phyloP scores from a whole-genome alignment of 106 monocot genomes.

The Allium sativum region DNA sequence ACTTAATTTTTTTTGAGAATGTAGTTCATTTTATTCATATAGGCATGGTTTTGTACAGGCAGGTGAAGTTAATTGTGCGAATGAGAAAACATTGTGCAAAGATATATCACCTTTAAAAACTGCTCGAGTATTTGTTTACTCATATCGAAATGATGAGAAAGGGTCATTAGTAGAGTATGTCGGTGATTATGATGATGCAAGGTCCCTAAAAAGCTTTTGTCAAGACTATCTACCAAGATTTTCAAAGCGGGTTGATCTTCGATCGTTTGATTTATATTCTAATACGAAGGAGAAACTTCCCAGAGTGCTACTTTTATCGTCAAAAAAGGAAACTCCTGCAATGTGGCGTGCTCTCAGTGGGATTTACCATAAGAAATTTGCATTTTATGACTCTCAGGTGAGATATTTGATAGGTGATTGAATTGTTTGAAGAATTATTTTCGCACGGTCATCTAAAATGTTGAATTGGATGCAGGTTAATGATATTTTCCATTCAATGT shows the following conservation, averaged over 20 bases:
- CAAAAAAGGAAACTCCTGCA: constrained; percentile 76
- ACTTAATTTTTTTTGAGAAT: too few relatives aligned
- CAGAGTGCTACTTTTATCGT: constrained; percentile 72
- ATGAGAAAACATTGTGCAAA: constrained; percentile 55
- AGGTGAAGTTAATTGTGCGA: constrained; percentile 68
- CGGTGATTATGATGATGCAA: constrained; percentile 44
- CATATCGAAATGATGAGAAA: constrained; percentile 35
- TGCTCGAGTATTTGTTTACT: constrained; percentile 53
- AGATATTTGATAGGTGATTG: background rate
- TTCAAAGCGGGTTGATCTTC: constrained; percentile 55
- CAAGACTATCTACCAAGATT: constrained; percentile 67
- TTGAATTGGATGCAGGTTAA: constrained; percentile 33
- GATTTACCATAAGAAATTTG: constrained; percentile 48
- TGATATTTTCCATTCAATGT: constrained; percentile 44
- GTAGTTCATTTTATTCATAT: too few relatives aligned
- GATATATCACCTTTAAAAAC: constrained; percentile 31
- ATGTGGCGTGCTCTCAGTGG: constrained; percentile 91
- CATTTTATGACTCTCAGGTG: constrained; percentile 87
- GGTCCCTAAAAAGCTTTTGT: constrained; percentile 63
- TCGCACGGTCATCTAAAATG: too few relatives aligned
- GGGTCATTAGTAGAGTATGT: constrained; percentile 62
- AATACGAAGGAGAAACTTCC: constrained; percentile 35
- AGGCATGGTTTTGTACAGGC: constrained; percentile 23
- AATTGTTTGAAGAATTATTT: too few relatives aligned
- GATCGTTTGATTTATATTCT: constrained; percentile 40